Base-by-base conservation (phyloP, 331 rosid genomes). In the Rosa hybrid region DNA sequence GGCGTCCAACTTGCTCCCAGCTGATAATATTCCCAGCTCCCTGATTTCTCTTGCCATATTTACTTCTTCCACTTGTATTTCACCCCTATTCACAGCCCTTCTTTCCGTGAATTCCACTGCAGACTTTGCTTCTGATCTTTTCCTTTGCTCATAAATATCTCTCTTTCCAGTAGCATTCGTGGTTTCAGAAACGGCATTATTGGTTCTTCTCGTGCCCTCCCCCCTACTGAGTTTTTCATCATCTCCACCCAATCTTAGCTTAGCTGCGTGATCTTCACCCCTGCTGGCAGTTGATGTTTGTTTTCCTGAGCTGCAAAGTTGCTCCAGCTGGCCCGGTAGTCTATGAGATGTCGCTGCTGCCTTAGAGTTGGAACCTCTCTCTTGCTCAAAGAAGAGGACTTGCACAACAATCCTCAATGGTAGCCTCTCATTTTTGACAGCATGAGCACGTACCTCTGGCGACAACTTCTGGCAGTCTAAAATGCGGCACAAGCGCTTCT, bases 341-440 rank as follows among this genome's bases (percentile, higher is more conserved):
- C 73, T 64, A 64, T 38, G 71, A 62, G 49, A 18, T 2, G 72
- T 50, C 12, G 49, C 20, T n/a, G 80, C 83, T 65, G 84, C 83
- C 86, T 79, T 84, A 0, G 88, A 84, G 81, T 71, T 81, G 14
- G 93, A 84, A 5, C 88, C 87, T 86, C 88, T 90, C 77, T 91
- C 98, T 84, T 93, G 98, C 63, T 93, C 94, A 82, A 91, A 91
- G 89, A 85, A 93, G 65, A 93, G 98, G 34, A 93, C 91, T 65
- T 93, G 98, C 87, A 93, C 98, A 3, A 93, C 98, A 5, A 90
- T 93, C 86, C 98, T 91, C 77, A 93, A 78, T 71, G 98, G 98
- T 50, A 93, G 94, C 80, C 94, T 90, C 91, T 93, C 98, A 70
- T 93, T 93, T 81, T 93, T 93, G 0, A 91, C 90, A 20, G 98